Base-by-base conservation (phyloP, 441 rosid species). In the Theobroma grandiflorum region DNA sequence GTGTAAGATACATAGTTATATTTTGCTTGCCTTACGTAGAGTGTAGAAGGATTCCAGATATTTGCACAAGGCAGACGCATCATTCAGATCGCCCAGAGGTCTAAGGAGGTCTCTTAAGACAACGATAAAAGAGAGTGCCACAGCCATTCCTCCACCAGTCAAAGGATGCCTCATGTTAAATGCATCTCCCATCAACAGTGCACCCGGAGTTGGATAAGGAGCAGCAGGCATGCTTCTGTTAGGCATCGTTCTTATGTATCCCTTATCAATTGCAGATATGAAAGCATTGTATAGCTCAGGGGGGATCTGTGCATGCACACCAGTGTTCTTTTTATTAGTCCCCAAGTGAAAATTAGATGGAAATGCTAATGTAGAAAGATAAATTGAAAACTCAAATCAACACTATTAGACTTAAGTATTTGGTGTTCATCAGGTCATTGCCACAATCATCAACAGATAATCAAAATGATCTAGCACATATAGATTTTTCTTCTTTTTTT, bases 161-260 rank as follows among this genome's bases (percentile, higher is more conserved):
- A 53, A 15, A 53, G 59, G 59, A 53, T 53, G 59, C 22, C 59
- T 15, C 59, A 53, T 53, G 20, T 53, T 53, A 18, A 53, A 53
- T 7, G 63, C 31, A 20, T 58, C 63, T 20, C 63, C 22, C 31
- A 26, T 26, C 31, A 26, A 4, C 0, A 58, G 33, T 58, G 65
- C 65, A 26, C 65, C 31, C 7, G 65, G 65, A 8, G 37, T 59
- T 2, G 65, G 65, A 8, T 59, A 20, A 15, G 65, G 65, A 22
- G 43, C 37, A 15, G 38, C 72, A 20, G 79, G 74, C 79, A 66
- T 66, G 64, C 65, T 66, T 37, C 72, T 76, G n/a, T 64, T 52
- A 10, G 66, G 40, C 74, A 77, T 66, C 22, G 79, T 77, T 66
- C 79, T 66, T 53, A 77, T 22, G 40, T 77, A 40, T 53, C 79